Base-by-base conservation (phyloP, 2,329 filamentous ascomycete species). In the Aureobasidium musti region DNA sequence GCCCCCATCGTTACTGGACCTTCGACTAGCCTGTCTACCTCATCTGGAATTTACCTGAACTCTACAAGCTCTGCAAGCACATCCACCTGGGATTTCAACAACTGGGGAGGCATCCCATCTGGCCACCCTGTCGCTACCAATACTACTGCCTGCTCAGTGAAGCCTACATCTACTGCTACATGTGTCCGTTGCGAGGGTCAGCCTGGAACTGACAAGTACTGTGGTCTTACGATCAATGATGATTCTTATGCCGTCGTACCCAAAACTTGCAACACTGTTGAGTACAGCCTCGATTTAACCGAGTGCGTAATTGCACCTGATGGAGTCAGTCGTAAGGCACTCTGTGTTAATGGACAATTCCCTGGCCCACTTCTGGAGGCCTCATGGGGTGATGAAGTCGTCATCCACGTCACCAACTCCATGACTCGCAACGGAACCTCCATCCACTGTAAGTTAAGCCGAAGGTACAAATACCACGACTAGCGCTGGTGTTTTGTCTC, bases 341-440 rank as follows among this genome's bases (percentile, higher is more conserved):
- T 67, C 19, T 63, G 56, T 49, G 28, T 67, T 28, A 67, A 67
- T 30, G 65, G 65, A 2, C 57, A 67, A 28, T 45, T 49, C 7
- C 65, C 65, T 39, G 65, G 65, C 28, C 65, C 65, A 49, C 57
- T 63, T 26, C 17, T 67, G 21, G 17, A 23, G 3, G 66, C 66
- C 17, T 52, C 43, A 7, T 67, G 66, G 66, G 79, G 79, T 35
- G 79, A 80, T 69, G 73, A 71, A 2, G 70, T 80, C 57, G 69
- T 74, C 13, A 68, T 77, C 14, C 64, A 67, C 63, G 72, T 77
- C 19, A 75, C 72, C 50, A 79, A 79, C 70, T 69, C 64, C 10
- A 70, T 77, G 68, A 63, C 69, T 66, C 68, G 69, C 68, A 78
- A 78, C 65, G 77, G 77, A 1, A 84, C 77, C 0, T 81, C 81